Evolutionary conservation across 2,329 filamentous ascomycete species (phyloP).

Genomic region (Exophiala aquamarina): DNA sequence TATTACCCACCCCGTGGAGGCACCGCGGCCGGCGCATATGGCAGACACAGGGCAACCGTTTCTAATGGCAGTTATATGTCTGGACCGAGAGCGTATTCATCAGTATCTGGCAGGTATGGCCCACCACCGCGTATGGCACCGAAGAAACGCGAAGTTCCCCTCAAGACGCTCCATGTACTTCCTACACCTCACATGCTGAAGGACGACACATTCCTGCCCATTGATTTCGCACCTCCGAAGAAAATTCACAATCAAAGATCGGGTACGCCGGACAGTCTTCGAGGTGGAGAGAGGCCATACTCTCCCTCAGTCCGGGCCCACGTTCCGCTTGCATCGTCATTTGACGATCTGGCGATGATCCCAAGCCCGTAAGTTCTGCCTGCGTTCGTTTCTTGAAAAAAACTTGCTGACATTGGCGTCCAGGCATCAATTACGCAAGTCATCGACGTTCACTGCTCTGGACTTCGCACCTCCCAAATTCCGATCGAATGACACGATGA

Average conservation of each 20-base stretch:
- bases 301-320: conserved; percentile 70
- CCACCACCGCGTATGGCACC: conserved; percentile 46
- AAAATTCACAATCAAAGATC: conserved; percentile 65
- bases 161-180: conserved; percentile 69
- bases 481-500: conserved; percentile 41
- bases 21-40: conserved; percentile 39
- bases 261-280: conserved; percentile 64
- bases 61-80: conserved; percentile 45
- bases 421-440: conserved; percentile 50
- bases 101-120: conserved; percentile 53
- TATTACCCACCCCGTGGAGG: conserved; percentile 34
- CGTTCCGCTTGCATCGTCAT: conserved; percentile 77
- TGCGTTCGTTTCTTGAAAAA: conserved; percentile 11
- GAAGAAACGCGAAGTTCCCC: conserved; percentile 66
- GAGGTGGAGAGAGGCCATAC: conserved; percentile 65
- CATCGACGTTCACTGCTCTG: conserved; percentile 47
- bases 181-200: conserved; percentile 83
- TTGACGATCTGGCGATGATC: conserved; percentile 80
- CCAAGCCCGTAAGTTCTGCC: conserved; percentile 79
- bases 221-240: conserved; percentile 84
- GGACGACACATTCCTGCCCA: conserved; percentile 74
- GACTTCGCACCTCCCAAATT: conserved; percentile 53
- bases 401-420: conserved; percentile 23
- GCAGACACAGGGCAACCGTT: conserved; percentile 25
- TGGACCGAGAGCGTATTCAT: conserved; percentile 64